phyloP scores from a whole-genome alignment of 106 monocot species.

The Agapanthus africanus region DNA sequence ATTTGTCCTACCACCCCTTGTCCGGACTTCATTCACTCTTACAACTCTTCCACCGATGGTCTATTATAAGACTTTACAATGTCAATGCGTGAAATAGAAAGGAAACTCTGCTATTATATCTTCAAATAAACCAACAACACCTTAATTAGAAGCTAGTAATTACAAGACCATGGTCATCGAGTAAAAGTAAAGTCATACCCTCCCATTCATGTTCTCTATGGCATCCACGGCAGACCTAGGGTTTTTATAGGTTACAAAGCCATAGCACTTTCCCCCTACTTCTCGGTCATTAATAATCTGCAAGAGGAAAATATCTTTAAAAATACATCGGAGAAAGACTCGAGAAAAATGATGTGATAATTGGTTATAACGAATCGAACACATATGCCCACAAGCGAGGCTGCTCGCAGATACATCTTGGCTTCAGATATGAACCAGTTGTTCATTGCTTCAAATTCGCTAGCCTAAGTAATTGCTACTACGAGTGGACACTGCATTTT shows the following conservation, averaged over 20 bases:
- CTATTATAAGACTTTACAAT: slow-evolving; percentile 30
- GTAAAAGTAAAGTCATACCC: slow-evolving; percentile 35
- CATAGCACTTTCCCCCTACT: slow-evolving; percentile 93
- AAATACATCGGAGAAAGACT: slow-evolving; percentile 1
- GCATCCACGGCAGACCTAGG: slow-evolving; percentile 81
- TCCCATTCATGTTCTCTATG: slow-evolving; percentile 82
- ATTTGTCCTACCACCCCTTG: slow-evolving; percentile 55
- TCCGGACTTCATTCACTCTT: slow-evolving; percentile 76
- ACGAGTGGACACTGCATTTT: too few relatives aligned
- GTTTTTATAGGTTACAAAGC: slow-evolving; percentile 87
- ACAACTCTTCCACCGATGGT: slow-evolving; percentile 73
- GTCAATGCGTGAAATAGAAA: not conserved
- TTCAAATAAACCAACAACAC: not conserved
- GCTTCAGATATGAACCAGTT: not conserved
- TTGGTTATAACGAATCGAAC: not conserved
- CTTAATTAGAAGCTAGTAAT: not conserved
- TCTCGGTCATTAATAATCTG: slow-evolving; percentile 93
- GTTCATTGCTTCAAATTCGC: too few relatives aligned
- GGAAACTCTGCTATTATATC: not conserved
- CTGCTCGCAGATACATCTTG: not conserved
- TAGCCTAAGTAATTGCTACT: too few relatives aligned
- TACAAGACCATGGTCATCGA: not conserved
- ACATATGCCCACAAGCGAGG: not conserved
- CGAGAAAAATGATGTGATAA: not conserved
- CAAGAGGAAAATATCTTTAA: slow-evolving; percentile 8